phyloP scores from a whole-genome alignment of 106 monocot species.

The Acorus calamus region DNA sequence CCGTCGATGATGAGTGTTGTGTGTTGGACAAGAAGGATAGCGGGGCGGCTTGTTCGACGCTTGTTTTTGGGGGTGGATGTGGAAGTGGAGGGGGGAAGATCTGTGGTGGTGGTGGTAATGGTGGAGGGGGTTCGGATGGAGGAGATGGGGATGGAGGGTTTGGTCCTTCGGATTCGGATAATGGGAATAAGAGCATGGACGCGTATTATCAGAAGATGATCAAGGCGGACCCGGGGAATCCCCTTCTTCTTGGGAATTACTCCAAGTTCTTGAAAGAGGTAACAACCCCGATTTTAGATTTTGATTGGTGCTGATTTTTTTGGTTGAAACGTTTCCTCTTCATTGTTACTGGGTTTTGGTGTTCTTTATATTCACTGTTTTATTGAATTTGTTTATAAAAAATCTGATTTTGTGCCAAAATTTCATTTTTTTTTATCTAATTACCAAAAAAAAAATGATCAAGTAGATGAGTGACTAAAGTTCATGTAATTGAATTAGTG shows the following conservation, averaged over 20 bases:
- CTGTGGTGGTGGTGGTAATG: neutral
- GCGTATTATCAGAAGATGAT: conserved; percentile 18
- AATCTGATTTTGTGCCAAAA: no score
- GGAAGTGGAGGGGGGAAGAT: neutral
- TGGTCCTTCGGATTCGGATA: neutral
- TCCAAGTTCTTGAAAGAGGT: conserved; percentile 28
- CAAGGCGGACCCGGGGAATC: conserved; percentile 11
- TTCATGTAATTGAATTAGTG: no score
- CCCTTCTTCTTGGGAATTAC: conserved; percentile 24
- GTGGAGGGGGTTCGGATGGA: no score
- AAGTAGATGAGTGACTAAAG: no score
- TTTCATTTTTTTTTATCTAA: no score
- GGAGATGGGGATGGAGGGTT: neutral
- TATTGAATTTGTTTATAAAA: neutral
- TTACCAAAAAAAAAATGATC: no score
- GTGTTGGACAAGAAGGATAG: neutral
- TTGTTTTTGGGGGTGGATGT: neutral
- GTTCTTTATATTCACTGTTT: neutral
- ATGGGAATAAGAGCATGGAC: neutral
- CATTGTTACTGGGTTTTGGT: neutral
- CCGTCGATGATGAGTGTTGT: neutral
- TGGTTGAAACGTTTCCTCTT: no score
- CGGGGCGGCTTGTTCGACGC: neutral
- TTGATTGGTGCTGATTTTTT: no score
- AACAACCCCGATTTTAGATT: no score